Percentiles rank a stretch among this genome's conserved stretches.
These are phyloP conservation scores for Scedosporium apiospermum DNA, from an alignment of 2,329 filamentous ascomycete species.

Conservation along the genomic window DNA sequence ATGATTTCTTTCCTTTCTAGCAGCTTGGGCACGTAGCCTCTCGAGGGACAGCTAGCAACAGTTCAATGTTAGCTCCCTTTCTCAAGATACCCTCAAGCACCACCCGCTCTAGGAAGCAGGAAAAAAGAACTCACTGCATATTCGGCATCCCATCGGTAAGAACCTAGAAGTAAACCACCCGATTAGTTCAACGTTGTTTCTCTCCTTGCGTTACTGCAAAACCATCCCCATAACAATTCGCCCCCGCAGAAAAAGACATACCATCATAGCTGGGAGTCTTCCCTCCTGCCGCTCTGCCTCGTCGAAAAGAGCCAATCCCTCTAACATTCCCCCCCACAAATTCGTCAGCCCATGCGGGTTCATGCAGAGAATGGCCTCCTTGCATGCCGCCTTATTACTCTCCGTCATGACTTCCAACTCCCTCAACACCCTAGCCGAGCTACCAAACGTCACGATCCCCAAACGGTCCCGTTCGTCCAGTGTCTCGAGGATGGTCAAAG, in stretches of 20 bases:
- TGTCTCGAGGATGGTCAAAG: conserved; percentile 47
- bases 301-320: conserved; percentile 40
- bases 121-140: background rate
- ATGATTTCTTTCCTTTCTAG: conserved; percentile 27
- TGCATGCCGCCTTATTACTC: conserved; percentile 31
- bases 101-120: background rate
- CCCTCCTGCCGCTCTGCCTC: conserved; percentile 15
- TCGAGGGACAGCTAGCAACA: conserved; percentile 28
- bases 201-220: too few species aligned
- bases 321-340: conserved; percentile 45
- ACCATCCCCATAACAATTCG: too few species aligned
- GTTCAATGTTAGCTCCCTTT: background rate
- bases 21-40: conserved; percentile 47
- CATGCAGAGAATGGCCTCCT: conserved; percentile 34
- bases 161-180: background rate
- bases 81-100: too few species aligned
- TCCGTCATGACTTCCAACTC: conserved; percentile 36
- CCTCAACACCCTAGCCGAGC: conserved; percentile 31
- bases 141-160: background rate
- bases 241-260: conserved; percentile 6
- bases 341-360: conserved; percentile 33
- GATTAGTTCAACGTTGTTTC: too few species aligned
- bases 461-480: conserved; percentile 44
- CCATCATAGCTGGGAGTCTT: conserved; percentile 39
- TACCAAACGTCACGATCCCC: conserved; percentile 47